These are phyloP conservation scores for Flammula alnicola DNA, from an alignment of 1,284 basidiomycete species.

Conservation along the genomic window DNA sequence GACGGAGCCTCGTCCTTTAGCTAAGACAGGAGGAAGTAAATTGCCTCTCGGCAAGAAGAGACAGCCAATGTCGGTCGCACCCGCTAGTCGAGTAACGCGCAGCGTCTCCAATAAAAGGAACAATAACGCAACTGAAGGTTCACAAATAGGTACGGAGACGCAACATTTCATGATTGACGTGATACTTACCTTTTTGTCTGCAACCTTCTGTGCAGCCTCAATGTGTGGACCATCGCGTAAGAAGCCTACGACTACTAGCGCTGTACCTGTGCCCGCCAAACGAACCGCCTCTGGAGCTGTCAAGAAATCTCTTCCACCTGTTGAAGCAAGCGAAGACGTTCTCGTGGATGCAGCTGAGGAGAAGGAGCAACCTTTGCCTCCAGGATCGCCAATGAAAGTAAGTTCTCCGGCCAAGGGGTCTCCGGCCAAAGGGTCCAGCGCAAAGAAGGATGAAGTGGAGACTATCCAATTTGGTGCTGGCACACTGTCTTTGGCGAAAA, in stretches of 20 bases:
- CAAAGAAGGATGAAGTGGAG: conserved; percentile 11
- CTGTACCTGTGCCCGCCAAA: conserved; percentile 10
- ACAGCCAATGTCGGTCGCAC: conserved; percentile 23
- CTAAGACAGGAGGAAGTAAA: conserved; percentile 16
- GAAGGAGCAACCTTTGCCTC: conserved; percentile 15
- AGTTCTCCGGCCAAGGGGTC: conserved; percentile 25
- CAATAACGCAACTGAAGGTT: conserved; percentile 21
- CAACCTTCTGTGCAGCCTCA: neutral
- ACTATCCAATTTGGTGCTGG: conserved; percentile 17
- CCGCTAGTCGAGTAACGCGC: conserved; percentile 35
- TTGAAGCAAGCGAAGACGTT: conserved; percentile 12
- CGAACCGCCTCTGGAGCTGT: conserved; percentile 14
- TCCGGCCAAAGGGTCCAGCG: conserved; percentile 11
- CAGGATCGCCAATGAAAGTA: conserved; percentile 38
- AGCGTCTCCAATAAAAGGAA: conserved; percentile 33
- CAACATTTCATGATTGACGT: no score
- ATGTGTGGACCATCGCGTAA: conserved; percentile 1
- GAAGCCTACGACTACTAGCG: conserved; percentile 1
- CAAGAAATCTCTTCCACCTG: conserved; percentile 5
- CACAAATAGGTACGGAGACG: neutral
- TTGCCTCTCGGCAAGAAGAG: conserved; percentile 29
- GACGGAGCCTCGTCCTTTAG: conserved; percentile 6
- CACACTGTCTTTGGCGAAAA: conserved; percentile 21
- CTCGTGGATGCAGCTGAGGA: conserved; percentile 21
- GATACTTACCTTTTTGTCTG: neutral